Base-by-base conservation (phyloP, 1,139 yeast genomes). In the Debaryomycetaceae sp. region DNA sequence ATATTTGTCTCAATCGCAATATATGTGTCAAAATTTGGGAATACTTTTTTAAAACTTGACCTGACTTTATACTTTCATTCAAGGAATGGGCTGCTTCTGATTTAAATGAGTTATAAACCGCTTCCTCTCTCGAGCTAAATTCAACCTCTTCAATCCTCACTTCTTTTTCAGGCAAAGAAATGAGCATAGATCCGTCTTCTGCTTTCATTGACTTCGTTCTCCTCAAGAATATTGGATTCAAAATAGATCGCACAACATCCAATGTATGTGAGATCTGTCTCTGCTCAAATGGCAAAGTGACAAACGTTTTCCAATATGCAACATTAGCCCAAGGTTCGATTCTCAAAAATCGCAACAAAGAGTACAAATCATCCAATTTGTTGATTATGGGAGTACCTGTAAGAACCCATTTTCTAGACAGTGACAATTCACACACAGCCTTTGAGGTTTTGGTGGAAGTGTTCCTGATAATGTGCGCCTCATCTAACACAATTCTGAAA, bases 381-480 rank as follows among this genome's bases (percentile, higher is more conserved):
- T 93, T 93, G 41, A 91, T 87, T 40, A 93, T 88, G 0, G 99
- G 98, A 0, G 99, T 93, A 11, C 99, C 99, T 0, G 98, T 90
- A 39, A 93, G 68, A 2, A 86, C 76, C 99, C 99, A 93, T 51
- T 81, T 81, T 42, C 95, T 72, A 37, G 75, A 73, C 57, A 88
- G 82, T 11, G 68, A 59, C 22, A 93, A 60, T 36, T 80, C 85
- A 61, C 80, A 82, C 8, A 91, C 77, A 0, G 98, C 87, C 55
- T 83, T 85, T 0, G 97, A 83, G 0, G 96, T 86, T 49, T 85
- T 85, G 1, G 96, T 85, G 40, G 77, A 70, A 54, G 95, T 73
- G 60, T 91, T 91, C 57, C 96, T 75, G 48, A 93, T 93, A 34
- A 80, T 86, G 59, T 93, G 99, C 5, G 95, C 98, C 63, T 93